These are phyloP conservation scores for Ettlia oleoabundans DNA, from an alignment of 139 green algal species.

Conservation along the genomic window DNA sequence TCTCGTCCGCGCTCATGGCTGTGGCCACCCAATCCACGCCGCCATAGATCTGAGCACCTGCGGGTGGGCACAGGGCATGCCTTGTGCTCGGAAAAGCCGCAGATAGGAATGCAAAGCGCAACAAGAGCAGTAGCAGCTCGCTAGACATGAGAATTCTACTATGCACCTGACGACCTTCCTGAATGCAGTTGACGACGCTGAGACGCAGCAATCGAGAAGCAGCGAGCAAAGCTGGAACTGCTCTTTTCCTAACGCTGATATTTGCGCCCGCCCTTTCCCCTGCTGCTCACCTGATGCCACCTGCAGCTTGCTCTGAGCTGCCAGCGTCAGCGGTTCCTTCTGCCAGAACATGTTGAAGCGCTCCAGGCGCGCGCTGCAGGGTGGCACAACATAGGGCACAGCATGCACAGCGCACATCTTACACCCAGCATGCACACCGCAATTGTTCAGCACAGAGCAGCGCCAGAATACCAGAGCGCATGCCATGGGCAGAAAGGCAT, in stretches of 20 bases:
- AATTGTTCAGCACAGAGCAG: no score
- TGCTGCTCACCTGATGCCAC: constrained; percentile 14
- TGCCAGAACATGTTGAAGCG: constrained; percentile 43
- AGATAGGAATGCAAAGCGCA: no score
- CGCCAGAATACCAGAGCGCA: no score
- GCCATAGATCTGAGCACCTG: constrained; percentile 32
- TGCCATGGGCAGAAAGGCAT: no score
- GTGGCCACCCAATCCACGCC: constrained; percentile 41
- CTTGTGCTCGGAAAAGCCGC: neutral
- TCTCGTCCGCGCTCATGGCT: constrained; percentile 33
- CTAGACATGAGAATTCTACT: no score
- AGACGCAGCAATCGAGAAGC: no score
- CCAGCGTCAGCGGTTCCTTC: constrained; percentile 7
- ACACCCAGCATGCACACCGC: no score
- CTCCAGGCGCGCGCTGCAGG: constrained; percentile 27
- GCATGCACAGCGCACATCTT: neutral
- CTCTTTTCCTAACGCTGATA: no score
- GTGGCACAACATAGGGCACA: neutral
- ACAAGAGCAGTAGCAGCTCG: no score
- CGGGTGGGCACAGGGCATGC: neutral
- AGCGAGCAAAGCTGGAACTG: neutral
- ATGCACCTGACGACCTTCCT: no score
- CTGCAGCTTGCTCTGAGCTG: neutral
- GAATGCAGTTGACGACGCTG: no score
- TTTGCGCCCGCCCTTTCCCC: neutral